Base-by-base conservation (phyloP, 257 asterid species). In the Jacaranda mimosifolia region DNA sequence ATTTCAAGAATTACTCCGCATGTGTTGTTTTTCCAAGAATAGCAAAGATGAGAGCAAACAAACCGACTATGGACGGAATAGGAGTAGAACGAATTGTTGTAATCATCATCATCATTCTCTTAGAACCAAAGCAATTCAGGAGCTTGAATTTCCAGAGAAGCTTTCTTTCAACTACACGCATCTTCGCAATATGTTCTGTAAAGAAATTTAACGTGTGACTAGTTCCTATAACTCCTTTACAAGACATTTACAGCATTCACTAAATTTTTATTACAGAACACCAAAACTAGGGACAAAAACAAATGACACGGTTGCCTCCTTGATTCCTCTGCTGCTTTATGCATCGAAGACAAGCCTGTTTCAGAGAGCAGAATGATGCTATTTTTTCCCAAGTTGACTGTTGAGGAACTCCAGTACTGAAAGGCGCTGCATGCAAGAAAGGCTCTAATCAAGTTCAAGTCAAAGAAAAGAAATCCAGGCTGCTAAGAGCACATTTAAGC, bases 391-490 rank as follows among this genome's bases (percentile, higher is more conserved):
- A 65, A 89, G 84, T 79, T 91, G 97, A 82, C 78, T 80, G 64
- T 86, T 90, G 67, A 95, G 83, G 79, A 91, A 95, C 87, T 91
- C 92, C 58, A 91, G 86, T 32, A 95, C 92, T 4, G 97, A 90
- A 74, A 78, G 78, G 58, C 98, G 93, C 99, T 95, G 98, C 89
- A 84, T 32, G 26, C 39, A 80, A 78, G 51, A 63, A 70, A 11
- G 6, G 74, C 3, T 68, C 15, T 12, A 75, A 42, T 42, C 67
- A 66, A 83, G 43, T 63, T 79, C 58, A 64, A 52, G 60, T 55
- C 11, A 21, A 67, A 18, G 45, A 63, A 21, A 63, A 18, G 45
- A 63, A 71, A 53, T 38, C 18, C 49, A 63, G 15, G n/a, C 55
- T 18, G 21, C 26, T 68, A 42, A 58, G 40, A 19, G 6, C 21